Base-by-base conservation (phyloP, 2,329 filamentous ascomycete genomes). In the Monosporascus sp. region DNA sequence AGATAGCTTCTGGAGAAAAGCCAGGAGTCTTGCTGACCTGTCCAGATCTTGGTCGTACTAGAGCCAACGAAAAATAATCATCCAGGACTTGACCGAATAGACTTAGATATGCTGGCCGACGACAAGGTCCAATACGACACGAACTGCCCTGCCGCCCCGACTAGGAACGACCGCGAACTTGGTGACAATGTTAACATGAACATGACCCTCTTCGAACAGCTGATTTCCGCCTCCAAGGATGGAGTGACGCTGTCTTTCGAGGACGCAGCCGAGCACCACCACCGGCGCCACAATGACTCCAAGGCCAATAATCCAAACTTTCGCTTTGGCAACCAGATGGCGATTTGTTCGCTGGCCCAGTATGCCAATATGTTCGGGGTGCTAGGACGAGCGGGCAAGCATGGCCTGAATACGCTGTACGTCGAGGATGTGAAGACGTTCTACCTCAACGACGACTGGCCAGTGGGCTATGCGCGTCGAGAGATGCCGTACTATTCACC, bases 171-270 rank as follows among this genome's bases (percentile, higher is more conserved):
- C 41, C 49, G 49, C 15, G 39, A 18, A 18, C 49, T 51, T 25
- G 49, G 49, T 27, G 49, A 51, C 41, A 51, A 51, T 42, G 49
- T 51, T 8, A 51, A 51, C 49, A 46, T 51, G 39, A 51, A 51
- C 41, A 47, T 37, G 25, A 51, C 49, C 22, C 41, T 51, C 25
- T 51, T 51, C 24, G 42, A 46, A 25, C 49, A 51, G 49, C 39
- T 51, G 41, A 17, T 51, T 11, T 46, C 49, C 15, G 41, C 27
- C 3, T 51, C 49, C 31, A 51, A 51, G 31, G 49, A 51, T 20
- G 49, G 49, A n/a, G 31, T n/a, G 22, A 51, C 49, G 27, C 41
- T 51, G 17, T 46, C 41, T 17, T 47, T 51, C 20, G 49, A 51
- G 31, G 49, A 51, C 41, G 49, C 49, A 47, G 49, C 49, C n/a